Conservation (phyloP, 306 rosid species). For the Ochetophila trinervis region DNA sequence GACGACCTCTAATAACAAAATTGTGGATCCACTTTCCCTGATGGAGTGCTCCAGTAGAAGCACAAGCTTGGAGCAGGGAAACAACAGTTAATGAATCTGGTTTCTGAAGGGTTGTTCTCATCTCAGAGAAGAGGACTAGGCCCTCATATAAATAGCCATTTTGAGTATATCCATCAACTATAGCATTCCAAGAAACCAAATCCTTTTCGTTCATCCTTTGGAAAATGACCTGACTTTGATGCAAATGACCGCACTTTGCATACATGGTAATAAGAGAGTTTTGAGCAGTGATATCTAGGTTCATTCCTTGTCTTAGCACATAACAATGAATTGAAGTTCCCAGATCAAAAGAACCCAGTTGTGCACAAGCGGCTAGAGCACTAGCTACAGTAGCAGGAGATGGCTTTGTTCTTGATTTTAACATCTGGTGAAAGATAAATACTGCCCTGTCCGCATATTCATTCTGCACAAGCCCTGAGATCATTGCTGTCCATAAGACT, state of each 20-base stretch:
- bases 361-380: constrained; percentile 67
- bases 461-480: constrained; percentile 71
- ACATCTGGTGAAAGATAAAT: constrained; percentile 44
- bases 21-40: constrained; percentile 67
- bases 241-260: constrained; percentile 59
- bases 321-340: constrained; percentile 62
- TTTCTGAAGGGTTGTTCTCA: constrained; percentile 47
- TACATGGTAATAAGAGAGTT: constrained; percentile 79
- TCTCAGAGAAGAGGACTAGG: constrained; percentile 48
- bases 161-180: constrained; percentile 62
- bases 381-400: constrained; percentile 63
- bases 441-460: constrained; percentile 54
- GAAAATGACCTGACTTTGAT: constrained; percentile 47
- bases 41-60: constrained; percentile 60
- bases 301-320: constrained; percentile 47
- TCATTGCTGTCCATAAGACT: constrained; percentile 78
- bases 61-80: constrained; percentile 77
- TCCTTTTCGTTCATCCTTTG: constrained; percentile 51
- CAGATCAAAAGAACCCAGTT: constrained; percentile 43
- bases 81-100: constrained; percentile 70
- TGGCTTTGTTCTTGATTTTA: constrained; percentile 43
- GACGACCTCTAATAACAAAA: constrained; percentile 43
- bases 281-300: constrained; percentile 54
- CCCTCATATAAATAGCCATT: constrained; percentile 52
- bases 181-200: constrained; percentile 79